Conservation (phyloP, 441 rosid species). For the Aquilaria agallochum region DNA sequence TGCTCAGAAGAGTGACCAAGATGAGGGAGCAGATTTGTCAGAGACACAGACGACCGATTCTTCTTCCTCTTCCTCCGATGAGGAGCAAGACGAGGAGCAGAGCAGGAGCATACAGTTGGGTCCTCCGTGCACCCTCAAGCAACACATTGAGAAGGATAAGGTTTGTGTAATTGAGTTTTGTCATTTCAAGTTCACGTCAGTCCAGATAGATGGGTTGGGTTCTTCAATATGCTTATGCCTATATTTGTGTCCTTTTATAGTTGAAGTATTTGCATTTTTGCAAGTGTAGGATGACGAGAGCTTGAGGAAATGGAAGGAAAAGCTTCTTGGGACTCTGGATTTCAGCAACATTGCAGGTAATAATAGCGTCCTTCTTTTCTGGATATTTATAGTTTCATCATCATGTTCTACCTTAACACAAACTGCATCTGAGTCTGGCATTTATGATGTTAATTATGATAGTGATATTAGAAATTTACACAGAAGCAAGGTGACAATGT, state of each 20-base stretch:
- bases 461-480: too few species aligned
- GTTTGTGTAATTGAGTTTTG: conserved; percentile 17
- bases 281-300: conserved; percentile 73
- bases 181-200: neutral
- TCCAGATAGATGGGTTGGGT: neutral
- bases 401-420: too few species aligned
- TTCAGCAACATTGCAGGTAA: conserved; percentile 67
- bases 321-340: conserved; percentile 83
- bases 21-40: conserved; percentile 25
- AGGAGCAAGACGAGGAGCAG: conserved; percentile 55
- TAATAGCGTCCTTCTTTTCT: neutral
- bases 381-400: neutral
- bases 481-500: neutral
- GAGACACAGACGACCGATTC: conserved; percentile 45
- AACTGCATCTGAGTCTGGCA: too few species aligned
- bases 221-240: neutral
- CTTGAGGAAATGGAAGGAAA: conserved; percentile 87
- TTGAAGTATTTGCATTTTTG: neutral
- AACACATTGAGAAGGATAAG: conserved; percentile 68
- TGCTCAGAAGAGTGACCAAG: conserved; percentile 15
- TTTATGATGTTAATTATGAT: neutral
- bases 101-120: conserved; percentile 50
- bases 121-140: conserved; percentile 72
- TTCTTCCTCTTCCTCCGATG: conserved; percentile 39
- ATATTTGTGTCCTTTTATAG: neutral